These are phyloP conservation scores for Nemania sp. DNA, from an alignment of 2,329 filamentous ascomycete species.

Conservation along the genomic window DNA sequence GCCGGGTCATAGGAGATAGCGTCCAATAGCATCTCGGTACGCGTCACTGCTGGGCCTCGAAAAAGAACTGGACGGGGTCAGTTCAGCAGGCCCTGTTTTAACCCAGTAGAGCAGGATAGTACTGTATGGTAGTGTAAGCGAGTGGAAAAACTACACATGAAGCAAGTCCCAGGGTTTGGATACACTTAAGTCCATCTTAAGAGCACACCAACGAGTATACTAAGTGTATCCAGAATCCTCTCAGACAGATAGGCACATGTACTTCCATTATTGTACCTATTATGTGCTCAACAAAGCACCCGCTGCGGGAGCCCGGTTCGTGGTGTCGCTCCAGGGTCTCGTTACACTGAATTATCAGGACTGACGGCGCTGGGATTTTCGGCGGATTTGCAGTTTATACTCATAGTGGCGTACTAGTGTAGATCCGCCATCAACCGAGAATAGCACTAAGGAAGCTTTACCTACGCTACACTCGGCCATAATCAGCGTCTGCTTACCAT, in stretches of 20 bases:
- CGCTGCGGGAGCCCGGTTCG: too few species aligned
- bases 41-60: not conserved
- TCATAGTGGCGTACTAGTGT: not conserved
- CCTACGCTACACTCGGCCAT: too few species aligned
- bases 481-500: not conserved
- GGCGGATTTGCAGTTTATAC: not conserved
- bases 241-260: too few species aligned
- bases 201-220: too few species aligned
- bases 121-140: too few species aligned
- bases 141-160: too few species aligned
- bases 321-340: not conserved
- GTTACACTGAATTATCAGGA: not conserved
- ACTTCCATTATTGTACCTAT: too few species aligned
- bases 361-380: not conserved
- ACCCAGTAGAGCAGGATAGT: too few species aligned
- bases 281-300: too few species aligned
- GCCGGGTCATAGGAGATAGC: conserved; percentile 1
- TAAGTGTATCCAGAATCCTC: too few species aligned
- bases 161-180: too few species aligned
- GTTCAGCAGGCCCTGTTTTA: not conserved
- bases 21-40: conserved; percentile 10
- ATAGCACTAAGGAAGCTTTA: conserved; percentile 12
- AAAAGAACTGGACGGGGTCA: conserved; percentile 1
- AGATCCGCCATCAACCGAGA: conserved; percentile 2
- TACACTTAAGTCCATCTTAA: too few species aligned